Conservation (phyloP, 345 rosid species). For the Hypericum androsaemum region DNA sequence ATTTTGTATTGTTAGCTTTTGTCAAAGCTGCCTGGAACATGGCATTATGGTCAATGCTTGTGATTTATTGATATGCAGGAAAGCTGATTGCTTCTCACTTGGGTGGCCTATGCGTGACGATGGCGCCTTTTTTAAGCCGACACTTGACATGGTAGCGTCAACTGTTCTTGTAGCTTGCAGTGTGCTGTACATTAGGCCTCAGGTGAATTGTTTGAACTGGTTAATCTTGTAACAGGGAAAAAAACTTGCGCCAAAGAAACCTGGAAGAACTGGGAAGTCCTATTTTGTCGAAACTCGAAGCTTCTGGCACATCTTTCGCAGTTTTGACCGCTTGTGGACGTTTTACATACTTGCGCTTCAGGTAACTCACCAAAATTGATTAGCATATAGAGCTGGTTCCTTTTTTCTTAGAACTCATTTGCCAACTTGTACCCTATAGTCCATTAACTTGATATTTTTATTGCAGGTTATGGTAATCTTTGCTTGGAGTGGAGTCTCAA, state of each 20-base stretch:
- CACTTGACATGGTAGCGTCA: slow-evolving; percentile 43
- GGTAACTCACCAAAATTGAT: slow-evolving; percentile 29
- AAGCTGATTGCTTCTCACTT: slow-evolving; percentile 91
- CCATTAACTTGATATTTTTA: slow-evolving; percentile 9
- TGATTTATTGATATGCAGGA: slow-evolving; percentile 34
- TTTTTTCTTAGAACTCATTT: slow-evolving; percentile 7
- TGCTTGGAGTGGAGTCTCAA: slow-evolving; percentile 60
- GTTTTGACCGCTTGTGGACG: slow-evolving; percentile 93
- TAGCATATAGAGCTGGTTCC: background rate
- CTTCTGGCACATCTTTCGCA: slow-evolving; percentile 93
- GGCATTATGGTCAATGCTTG: slow-evolving; percentile 1
- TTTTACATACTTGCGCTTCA: slow-evolving; percentile 80
- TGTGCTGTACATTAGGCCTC: slow-evolving; percentile 3
- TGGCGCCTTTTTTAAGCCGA: slow-evolving; percentile 85
- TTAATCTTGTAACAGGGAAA: slow-evolving; percentile 43
- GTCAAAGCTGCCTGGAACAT: no score
- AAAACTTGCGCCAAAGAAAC: slow-evolving; percentile 33
- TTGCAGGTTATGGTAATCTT: slow-evolving; percentile 74
- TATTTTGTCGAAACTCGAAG: slow-evolving; percentile 84
- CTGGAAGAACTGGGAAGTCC: slow-evolving; percentile 79
- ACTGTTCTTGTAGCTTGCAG: slow-evolving; percentile 11
- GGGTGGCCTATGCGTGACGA: slow-evolving; percentile 99
- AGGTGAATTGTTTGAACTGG: slow-evolving; percentile 3
- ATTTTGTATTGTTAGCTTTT: no score
- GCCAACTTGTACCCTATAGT: slow-evolving; percentile 3